phyloP scores from a whole-genome alignment of 352 stramenopile genomes.

The Phytophthora cactorum region DNA sequence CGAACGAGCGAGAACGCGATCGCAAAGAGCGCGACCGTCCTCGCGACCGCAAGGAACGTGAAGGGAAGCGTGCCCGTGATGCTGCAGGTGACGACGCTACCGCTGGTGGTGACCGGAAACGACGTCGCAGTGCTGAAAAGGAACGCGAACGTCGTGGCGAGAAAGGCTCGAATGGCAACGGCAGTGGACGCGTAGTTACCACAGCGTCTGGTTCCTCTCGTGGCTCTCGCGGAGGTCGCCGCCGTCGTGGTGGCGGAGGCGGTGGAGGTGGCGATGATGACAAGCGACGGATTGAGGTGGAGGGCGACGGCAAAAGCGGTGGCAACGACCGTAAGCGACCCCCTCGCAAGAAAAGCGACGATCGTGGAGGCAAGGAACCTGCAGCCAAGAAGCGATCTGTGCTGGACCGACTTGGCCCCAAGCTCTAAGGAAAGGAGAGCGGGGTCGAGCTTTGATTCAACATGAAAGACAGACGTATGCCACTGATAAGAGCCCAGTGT shows the following conservation, averaged over 20 bases:
- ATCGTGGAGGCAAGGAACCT: conserved; percentile 51
- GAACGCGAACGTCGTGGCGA: conserved; percentile 25
- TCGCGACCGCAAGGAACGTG: conserved; percentile 45
- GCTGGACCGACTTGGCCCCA: conserved; percentile 81
- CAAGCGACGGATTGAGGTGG: conserved; percentile 66
- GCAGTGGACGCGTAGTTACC: conserved; percentile 57
- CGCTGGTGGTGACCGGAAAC: conserved; percentile 34
- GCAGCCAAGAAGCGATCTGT: conserved; percentile 86
- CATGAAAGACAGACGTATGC: not conserved
- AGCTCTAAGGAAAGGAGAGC: conserved; percentile 35
- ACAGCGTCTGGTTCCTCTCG: conserved; percentile 40
- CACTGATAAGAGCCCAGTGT: not conserved
- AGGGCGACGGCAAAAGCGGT: conserved; percentile 38
- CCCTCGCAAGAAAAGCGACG: conserved; percentile 51
- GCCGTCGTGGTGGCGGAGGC: conserved; percentile 38
- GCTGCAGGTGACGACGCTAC: conserved; percentile 31
- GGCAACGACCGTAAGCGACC: conserved; percentile 41
- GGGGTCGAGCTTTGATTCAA: not conserved
- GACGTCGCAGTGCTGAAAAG: conserved; percentile 36
- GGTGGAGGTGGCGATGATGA: conserved; percentile 33
- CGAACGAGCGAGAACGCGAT: conserved; percentile 32
- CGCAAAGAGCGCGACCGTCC: conserved; percentile 31
- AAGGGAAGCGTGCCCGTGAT: conserved; percentile 46
- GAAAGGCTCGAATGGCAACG: conserved; percentile 21
- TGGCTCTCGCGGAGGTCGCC: conserved; percentile 41